phyloP scores from a whole-genome alignment of 768 basidiomycete genomes.

The Gloeopeniophorella convolvens region DNA sequence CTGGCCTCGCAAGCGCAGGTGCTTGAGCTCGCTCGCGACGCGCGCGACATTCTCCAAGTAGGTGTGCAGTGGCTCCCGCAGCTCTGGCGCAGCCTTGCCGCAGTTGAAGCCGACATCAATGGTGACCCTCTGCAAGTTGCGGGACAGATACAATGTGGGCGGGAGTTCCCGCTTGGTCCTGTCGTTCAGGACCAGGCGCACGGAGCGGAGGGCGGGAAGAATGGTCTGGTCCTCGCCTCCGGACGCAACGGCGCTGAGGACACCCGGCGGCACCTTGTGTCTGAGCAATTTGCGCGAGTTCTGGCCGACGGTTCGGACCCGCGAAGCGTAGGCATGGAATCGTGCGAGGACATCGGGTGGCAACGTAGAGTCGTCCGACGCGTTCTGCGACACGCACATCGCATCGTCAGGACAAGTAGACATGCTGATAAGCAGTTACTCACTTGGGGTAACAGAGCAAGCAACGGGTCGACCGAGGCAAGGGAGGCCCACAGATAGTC shows the following conservation, averaged over 20 bases:
- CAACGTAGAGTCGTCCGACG: neutral
- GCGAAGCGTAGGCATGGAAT: constrained; percentile 18
- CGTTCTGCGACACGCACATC: neutral
- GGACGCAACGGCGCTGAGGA: neutral
- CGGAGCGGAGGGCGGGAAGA: constrained; percentile 16
- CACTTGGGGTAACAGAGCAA: constrained; percentile 17
- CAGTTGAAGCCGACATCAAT: constrained; percentile 18
- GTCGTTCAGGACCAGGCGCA: constrained; percentile 14
- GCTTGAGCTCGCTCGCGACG: constrained; percentile 9
- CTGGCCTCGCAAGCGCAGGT: constrained; percentile 18
- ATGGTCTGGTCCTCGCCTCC: neutral
- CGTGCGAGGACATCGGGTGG: constrained; percentile 4
- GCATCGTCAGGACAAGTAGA: neutral
- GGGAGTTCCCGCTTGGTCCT: constrained; percentile 8
- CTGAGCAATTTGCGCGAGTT: neutral
- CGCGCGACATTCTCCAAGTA: constrained; percentile 18
- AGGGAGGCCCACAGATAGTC: constrained; percentile 20
- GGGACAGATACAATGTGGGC: constrained; percentile 16
- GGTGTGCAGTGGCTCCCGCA: constrained; percentile 5
- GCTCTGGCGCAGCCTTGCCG: neutral
- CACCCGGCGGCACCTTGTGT: neutral
- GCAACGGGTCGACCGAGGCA: constrained; percentile 17
- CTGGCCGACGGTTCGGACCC: constrained; percentile 18
- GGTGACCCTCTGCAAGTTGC: constrained; percentile 2
- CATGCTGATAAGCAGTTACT: neutral